These are phyloP conservation scores for Leptoxyphium fumago DNA, from an alignment of 2,329 filamentous ascomycete species.

Conservation along the genomic window DNA sequence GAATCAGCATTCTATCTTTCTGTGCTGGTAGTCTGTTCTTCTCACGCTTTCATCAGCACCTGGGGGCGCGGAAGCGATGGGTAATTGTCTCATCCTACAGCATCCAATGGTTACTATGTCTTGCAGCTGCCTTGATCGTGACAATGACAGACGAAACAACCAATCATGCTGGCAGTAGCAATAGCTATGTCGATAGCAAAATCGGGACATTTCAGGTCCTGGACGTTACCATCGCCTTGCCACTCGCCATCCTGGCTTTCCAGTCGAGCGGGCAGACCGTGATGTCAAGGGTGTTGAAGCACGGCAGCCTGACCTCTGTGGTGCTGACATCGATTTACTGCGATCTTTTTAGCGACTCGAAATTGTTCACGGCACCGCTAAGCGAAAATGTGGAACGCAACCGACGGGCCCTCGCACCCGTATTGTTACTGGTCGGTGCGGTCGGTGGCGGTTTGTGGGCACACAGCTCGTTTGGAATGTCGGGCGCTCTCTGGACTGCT, in stretches of 20 bases:
- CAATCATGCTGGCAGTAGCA: background rate
- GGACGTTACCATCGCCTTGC: conserved; percentile 38
- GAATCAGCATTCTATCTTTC: conserved; percentile 55
- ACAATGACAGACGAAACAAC: conserved; percentile 17
- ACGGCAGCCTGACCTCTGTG: conserved; percentile 59
- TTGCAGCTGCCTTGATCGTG: conserved; percentile 28
- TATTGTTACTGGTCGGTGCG: conserved; percentile 39
- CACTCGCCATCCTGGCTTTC: conserved; percentile 56
- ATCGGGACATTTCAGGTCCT: conserved; percentile 7
- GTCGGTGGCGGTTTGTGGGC: conserved; percentile 41
- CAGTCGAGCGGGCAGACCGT: conserved; percentile 68
- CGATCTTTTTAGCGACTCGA: conserved; percentile 56
- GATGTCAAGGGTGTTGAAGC: conserved; percentile 54
- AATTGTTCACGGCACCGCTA: conserved; percentile 27
- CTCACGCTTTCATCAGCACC: conserved; percentile 49
- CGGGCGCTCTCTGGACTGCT: conserved; percentile 36
- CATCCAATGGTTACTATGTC: conserved; percentile 24
- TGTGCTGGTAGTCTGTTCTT: conserved; percentile 60
- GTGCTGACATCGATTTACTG: conserved; percentile 73
- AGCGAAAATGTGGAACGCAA: conserved; percentile 38
- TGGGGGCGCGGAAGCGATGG: conserved; percentile 48
- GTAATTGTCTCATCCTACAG: conserved; percentile 39
- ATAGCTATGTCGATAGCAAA: background rate
- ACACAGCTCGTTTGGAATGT: conserved; percentile 35
- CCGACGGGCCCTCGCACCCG: conserved; percentile 34